Percentiles rank a stretch among this genome's conserved stretches.
Evolutionary conservation across 2,329 filamentous ascomycete species (phyloP).

Genomic region (Exophiala dermatitidis): DNA sequence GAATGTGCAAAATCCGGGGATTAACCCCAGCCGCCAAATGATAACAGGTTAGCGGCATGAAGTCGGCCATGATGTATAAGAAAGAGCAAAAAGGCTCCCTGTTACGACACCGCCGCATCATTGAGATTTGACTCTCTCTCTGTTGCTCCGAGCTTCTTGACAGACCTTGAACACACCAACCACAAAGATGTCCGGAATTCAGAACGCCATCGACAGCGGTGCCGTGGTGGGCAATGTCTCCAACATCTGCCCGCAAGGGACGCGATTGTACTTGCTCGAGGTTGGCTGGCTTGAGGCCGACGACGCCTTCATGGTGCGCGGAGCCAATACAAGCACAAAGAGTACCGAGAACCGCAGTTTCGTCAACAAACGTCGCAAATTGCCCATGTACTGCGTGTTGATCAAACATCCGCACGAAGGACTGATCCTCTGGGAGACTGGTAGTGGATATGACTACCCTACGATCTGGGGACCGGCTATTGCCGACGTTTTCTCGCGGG

Average conservation of each 20-base stretch:
- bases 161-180: no score
- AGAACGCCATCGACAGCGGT: constrained; percentile 23
- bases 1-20: no score
- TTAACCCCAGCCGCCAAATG: no score
- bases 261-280: constrained; percentile 25
- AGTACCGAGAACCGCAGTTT: constrained; percentile 22
- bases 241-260: constrained; percentile 25
- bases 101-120: no score
- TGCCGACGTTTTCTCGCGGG: constrained; percentile 22
- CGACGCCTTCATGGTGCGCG: constrained; percentile 24
- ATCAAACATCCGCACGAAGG: constrained; percentile 27
- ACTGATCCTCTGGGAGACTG: constrained; percentile 27
- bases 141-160: no score
- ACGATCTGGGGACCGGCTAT: constrained; percentile 24
- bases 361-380: constrained; percentile 73
- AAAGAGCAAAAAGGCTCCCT: no score
- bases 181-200: constrained; percentile 24
- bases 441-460: constrained; percentile 25
- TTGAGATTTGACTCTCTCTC: no score
- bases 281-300: constrained; percentile 26
- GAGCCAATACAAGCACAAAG: constrained; percentile 24
- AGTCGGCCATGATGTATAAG: no score
- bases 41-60: no score
- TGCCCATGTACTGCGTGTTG: constrained; percentile 57
- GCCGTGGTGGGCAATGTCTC: constrained; percentile 23